These are phyloP conservation scores for Phaeophleospora eucalypticola DNA, from an alignment of 2,329 filamentous ascomycete genomes.

Conservation along the genomic window DNA sequence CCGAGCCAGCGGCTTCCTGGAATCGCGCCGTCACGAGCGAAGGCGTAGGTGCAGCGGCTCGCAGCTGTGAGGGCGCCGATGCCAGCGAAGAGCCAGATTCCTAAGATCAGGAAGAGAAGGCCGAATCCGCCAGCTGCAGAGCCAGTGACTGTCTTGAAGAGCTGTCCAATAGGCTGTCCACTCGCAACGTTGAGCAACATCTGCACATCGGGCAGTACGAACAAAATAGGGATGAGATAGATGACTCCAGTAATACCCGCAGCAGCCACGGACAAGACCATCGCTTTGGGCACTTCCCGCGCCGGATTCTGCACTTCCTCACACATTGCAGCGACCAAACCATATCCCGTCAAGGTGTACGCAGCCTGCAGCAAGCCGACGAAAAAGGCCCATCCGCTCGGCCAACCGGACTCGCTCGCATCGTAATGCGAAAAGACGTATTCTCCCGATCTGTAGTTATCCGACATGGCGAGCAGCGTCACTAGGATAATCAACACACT, in stretches of 20 bases:
- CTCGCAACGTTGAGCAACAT: constrained; percentile 62
- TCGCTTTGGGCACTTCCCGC: constrained; percentile 66
- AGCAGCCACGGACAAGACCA: constrained; percentile 64
- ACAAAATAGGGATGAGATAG: constrained; percentile 70
- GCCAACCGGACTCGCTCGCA: constrained; percentile 61
- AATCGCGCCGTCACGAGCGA: constrained; percentile 68
- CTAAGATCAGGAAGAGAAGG: constrained; percentile 69
- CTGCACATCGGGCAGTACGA: constrained; percentile 66
- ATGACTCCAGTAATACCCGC: constrained; percentile 62
- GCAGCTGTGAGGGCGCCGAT: constrained; percentile 71
- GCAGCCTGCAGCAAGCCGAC: constrained; percentile 64
- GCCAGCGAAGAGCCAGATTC: constrained; percentile 73
- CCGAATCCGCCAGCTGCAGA: constrained; percentile 70
- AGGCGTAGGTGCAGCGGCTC: constrained; percentile 67
- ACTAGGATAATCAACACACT: constrained; percentile 67
- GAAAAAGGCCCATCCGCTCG: constrained; percentile 67
- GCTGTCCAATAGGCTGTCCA: constrained; percentile 69
- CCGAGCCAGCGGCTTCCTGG: constrained; percentile 35
- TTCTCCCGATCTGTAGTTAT: constrained; percentile 53
- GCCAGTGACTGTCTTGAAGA: constrained; percentile 73
- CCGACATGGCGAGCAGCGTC: constrained; percentile 58
- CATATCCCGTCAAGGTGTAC: constrained; percentile 62
- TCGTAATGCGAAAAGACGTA: constrained; percentile 69
- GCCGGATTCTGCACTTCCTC: constrained; percentile 68
- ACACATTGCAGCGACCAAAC: constrained; percentile 68